Evolutionary conservation across 176 grass and related monocot species (phyloP).

Genomic region (Alloteropsis semialata): DNA sequence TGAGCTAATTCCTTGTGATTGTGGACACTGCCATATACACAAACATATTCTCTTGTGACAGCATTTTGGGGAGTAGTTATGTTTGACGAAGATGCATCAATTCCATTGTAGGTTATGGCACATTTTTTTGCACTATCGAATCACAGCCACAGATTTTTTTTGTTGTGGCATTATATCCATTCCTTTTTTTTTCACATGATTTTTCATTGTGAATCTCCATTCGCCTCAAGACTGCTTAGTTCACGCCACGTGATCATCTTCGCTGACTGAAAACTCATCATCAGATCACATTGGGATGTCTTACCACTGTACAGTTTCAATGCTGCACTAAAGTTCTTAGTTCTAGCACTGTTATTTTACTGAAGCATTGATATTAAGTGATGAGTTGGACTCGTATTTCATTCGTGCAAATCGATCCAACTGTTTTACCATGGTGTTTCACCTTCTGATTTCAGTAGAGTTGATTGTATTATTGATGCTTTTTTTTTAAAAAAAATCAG

Average conservation of each 20-base stretch:
- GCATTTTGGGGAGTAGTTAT: not conserved
- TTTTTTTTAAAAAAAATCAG: slow-evolving; percentile 37
- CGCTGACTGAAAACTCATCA: not conserved
- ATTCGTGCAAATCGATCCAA: not conserved
- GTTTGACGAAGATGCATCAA: slow-evolving; percentile 8
- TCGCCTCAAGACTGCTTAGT: slow-evolving; percentile 5
- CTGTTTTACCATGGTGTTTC: not conserved
- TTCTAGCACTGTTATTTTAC: slow-evolving; percentile 3
- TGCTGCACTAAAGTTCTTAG: not conserved
- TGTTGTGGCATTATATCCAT: slow-evolving; percentile 1
- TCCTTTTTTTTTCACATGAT: not conserved
- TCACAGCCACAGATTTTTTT: not conserved
- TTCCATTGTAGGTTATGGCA: not conserved
- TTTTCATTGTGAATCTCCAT: not conserved
- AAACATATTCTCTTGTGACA: not conserved
- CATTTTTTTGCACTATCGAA: slow-evolving; percentile 15
- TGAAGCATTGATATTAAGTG: not conserved
- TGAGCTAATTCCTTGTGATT: not conserved
- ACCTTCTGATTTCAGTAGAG: not conserved
- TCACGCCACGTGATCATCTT: not conserved
- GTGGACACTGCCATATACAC: not conserved
- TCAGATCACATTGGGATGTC: not conserved
- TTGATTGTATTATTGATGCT: not conserved
- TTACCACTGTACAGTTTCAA: not conserved
- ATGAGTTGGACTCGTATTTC: slow-evolving; percentile 12